phyloP scores from a whole-genome alignment of 371 early-diverging fungal genomes.

The Circinella minor region DNA sequence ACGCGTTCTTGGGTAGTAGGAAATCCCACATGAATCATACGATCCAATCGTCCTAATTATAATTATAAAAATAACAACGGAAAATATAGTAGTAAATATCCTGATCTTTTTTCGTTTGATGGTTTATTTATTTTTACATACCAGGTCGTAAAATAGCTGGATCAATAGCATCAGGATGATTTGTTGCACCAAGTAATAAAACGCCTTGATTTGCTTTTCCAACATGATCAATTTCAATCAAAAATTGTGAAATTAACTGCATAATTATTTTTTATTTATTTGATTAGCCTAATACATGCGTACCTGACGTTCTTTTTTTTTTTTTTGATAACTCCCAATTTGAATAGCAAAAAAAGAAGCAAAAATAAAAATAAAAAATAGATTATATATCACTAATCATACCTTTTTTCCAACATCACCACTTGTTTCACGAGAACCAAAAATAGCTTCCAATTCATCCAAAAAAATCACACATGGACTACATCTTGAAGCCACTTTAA shows the following conservation, averaged over 20 bases:
- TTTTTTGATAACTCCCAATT: no score
- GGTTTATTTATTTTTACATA: slow-evolving; percentile 16
- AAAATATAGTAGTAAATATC: background rate
- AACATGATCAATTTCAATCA: slow-evolving; percentile 83
- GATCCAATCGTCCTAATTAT: slow-evolving; percentile 79
- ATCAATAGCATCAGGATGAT: slow-evolving; percentile 84
- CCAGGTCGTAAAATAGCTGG: slow-evolving; percentile 85
- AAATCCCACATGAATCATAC: slow-evolving; percentile 74
- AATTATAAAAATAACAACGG: background rate
- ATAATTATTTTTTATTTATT: background rate
- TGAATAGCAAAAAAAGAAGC: no score
- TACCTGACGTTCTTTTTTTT: no score
- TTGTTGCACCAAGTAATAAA: slow-evolving; percentile 88
- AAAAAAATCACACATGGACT: slow-evolving; percentile 97
- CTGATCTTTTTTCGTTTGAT: background rate
- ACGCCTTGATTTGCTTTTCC: slow-evolving; percentile 55
- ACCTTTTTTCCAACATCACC: slow-evolving; percentile 72
- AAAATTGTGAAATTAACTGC: slow-evolving; percentile 70
- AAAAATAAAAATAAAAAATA: no score
- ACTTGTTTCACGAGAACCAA: slow-evolving; percentile 60
- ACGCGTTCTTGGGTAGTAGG: slow-evolving; percentile 73
- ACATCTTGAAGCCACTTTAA: slow-evolving; percentile 88
- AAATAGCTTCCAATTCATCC: slow-evolving; percentile 98
- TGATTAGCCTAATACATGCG: background rate
- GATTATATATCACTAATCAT: background rate